These are phyloP conservation scores for Xylaria castorea DNA, from an alignment of 495 filamentous ascomycete species.

Conservation along the genomic window DNA sequence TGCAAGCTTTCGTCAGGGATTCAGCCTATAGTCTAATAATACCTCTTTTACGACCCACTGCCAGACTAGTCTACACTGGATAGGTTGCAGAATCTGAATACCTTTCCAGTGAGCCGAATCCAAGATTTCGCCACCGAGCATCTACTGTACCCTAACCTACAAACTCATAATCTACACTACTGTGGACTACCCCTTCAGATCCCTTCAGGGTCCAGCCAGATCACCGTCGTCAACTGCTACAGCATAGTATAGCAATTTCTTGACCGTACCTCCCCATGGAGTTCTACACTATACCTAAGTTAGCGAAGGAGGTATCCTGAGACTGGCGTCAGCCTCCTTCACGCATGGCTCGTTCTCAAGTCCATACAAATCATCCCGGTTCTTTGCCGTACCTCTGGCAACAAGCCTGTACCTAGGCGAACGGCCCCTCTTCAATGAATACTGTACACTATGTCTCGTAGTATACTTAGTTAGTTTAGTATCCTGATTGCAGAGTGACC, in stretches of 20 bases:
- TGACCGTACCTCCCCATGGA: not conserved
- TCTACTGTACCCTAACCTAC: not conserved
- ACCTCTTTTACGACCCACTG: not conserved
- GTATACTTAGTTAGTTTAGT: not conserved
- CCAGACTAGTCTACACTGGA: not conserved
- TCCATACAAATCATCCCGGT: constrained; percentile 16
- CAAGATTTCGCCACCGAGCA: constrained; percentile 1
- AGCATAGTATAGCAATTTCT: not conserved
- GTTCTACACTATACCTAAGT: constrained; percentile 20
- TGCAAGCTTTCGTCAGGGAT: constrained; percentile 1
- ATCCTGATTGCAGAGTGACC: not conserved
- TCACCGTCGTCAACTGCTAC: not conserved
- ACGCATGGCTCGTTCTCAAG: constrained; percentile 9
- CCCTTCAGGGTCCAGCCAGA: not conserved
- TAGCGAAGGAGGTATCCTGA: constrained; percentile 19
- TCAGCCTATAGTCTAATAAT: constrained; percentile 23
- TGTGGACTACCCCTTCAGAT: no score
- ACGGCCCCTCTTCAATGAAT: not conserved
- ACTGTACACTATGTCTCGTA: not conserved
- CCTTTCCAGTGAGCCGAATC: not conserved
- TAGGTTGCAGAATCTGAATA: not conserved
- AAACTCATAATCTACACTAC: not conserved
- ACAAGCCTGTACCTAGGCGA: not conserved
- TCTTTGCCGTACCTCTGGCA: constrained; percentile 21
- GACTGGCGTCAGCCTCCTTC: constrained; percentile 21